Evolutionary conservation across 2,329 filamentous ascomycete species (phyloP), one percentile per base, ranked within the genome.

Genomic region (Pseudogymnoascus verrucosus): DNA sequence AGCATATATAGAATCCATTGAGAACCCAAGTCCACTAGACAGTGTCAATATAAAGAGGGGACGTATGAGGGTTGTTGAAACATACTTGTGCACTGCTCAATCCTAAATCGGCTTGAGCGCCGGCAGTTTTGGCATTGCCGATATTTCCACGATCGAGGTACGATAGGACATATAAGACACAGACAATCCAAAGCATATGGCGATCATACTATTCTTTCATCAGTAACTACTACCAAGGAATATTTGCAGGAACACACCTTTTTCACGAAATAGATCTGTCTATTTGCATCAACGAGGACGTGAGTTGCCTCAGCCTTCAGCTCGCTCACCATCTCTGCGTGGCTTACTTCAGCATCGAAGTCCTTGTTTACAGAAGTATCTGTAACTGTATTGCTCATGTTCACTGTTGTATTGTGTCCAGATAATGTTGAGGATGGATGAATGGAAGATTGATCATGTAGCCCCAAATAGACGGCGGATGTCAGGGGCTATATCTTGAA

Each of bases 51-150:
- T 16, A 10, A 60, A 12, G 54, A 34, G 14, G 8, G 11, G 36
- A 4, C 10, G 19, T 19, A 34, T 60, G 37, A 37, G 16, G 54
- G 19, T 14, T 5, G 21, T 37, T 12, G 21, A 62, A 19, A 23
- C 42, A 14, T 47, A 47, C 42, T 47, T 47, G 42, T 26, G 42
- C 42, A 23, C 42, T 47, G n/a, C n/a, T n/a, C 5, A 23, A n/a
- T 12, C 14, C 23, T 12, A 37, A 26, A 64, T 51, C 14, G 47
- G 62, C 59, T 36, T 68, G 64, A 16, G 40, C 16, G 54, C 59
- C 62, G 11, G 64, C 66, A 11, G 64, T 65, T 40, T 67, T 67
- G 42, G 68, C 67, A 66, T 69, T 69, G 19, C 68, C 67, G 54
- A 68, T 68, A 59, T 69, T 69, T 16, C 64, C 64, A 40, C 68